These are phyloP conservation scores for Eucommia ulmoides DNA, from an alignment of 257 asterid genomes.

Conservation along the genomic window DNA sequence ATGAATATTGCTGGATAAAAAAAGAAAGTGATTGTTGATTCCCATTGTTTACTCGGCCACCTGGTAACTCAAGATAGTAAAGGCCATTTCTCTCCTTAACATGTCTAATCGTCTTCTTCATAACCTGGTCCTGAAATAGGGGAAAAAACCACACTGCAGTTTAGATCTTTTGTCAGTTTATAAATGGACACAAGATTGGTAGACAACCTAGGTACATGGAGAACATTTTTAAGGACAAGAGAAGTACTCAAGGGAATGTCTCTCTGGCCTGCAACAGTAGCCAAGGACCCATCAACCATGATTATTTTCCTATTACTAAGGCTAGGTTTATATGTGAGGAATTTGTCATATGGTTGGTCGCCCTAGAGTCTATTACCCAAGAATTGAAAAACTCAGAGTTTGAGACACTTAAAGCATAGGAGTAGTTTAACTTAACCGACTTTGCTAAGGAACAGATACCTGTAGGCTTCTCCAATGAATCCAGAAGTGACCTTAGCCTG, in stretches of 20 bases:
- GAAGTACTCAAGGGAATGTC: background rate
- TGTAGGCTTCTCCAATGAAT: background rate
- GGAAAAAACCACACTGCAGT: background rate
- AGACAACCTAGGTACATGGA: background rate
- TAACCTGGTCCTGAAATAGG: background rate
- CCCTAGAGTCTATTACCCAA: background rate
- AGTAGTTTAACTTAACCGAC: background rate
- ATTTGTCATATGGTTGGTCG: background rate
- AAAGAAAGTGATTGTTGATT: background rate
- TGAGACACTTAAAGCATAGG: background rate
- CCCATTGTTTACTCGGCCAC: background rate
- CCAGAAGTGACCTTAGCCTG: background rate
- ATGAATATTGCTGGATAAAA: background rate
- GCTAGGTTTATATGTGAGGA: background rate
- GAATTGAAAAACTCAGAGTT: too few relatives aligned
- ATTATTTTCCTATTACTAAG: background rate
- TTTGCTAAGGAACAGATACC: background rate
- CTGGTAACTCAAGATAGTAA: background rate
- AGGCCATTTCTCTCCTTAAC: background rate
- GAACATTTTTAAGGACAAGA: background rate
- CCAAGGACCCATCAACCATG: background rate
- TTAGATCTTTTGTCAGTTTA: background rate
- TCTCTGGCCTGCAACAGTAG: background rate
- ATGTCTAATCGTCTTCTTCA: background rate
- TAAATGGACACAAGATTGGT: background rate